A percentile compares a stretch with the other conserved stretches of the same genome.
Conservation (phyloP, 805 yeast genomes). For the Cyberlindnera meyerae region DNA sequence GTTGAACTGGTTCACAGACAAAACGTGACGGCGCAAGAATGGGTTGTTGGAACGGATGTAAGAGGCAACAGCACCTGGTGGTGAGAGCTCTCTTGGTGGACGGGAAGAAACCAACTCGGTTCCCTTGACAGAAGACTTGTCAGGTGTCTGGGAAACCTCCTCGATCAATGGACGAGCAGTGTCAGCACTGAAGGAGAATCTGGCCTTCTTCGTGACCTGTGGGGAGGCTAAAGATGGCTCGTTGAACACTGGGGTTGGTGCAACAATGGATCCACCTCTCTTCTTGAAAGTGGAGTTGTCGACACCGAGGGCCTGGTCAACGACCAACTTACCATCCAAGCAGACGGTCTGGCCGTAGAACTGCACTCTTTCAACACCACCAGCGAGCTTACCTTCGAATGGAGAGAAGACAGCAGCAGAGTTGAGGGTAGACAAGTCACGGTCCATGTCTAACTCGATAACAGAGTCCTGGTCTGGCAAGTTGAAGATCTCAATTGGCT, state of each 20-base stretch:
- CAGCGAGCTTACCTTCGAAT: slow-evolving; percentile 54
- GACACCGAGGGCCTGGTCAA: slow-evolving; percentile 54
- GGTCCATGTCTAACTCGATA: slow-evolving; percentile 81
- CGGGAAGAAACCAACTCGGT: slow-evolving; percentile 68
- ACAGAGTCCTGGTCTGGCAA: slow-evolving; percentile 74
- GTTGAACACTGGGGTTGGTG: slow-evolving; percentile 19
- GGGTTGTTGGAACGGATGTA: slow-evolving; percentile 82
- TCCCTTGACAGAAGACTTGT: slow-evolving; percentile 49
- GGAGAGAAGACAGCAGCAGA: slow-evolving; percentile 48
- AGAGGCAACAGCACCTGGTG: slow-evolving; percentile 74
- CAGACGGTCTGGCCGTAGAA: slow-evolving; percentile 75
- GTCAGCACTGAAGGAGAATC: slow-evolving; percentile 49
- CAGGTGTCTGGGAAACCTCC: slow-evolving; percentile 25
- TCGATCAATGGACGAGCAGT: slow-evolving; percentile 32
- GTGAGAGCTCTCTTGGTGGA: slow-evolving; percentile 67
- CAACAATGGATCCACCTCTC: slow-evolving; percentile 25
- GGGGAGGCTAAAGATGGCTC: slow-evolving; percentile 36
- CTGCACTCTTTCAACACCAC: slow-evolving; percentile 86
- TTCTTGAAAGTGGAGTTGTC: slow-evolving; percentile 27
- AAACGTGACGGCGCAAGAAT: slow-evolving; percentile 80
- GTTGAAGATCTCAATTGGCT: slow-evolving; percentile 78
- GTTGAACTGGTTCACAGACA: slow-evolving; percentile 82
- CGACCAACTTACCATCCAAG: slow-evolving; percentile 73
- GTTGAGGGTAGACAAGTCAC: slow-evolving; percentile 43
- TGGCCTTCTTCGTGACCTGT: slow-evolving; percentile 30